Base-by-base conservation (phyloP, 2,329 filamentous ascomycete species). In the Huntiella savannae region DNA sequence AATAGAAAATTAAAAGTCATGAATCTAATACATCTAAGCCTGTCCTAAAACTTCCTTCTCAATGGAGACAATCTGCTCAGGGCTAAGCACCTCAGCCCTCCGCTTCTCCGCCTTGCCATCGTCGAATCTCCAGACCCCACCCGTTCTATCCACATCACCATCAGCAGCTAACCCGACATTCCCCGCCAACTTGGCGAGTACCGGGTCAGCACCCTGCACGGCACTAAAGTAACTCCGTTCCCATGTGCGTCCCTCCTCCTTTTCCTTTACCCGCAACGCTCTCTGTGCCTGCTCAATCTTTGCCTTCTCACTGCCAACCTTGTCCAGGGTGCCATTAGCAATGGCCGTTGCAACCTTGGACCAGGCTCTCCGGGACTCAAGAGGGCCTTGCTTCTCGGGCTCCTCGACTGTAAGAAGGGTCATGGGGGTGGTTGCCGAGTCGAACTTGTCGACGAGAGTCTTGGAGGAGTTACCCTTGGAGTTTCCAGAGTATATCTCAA, bases 201-300 rank as follows among this genome's bases (percentile, higher is more conserved):
- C 59, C 5, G 58, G 51, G 49, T 76, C 72, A 0, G 57, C 50
- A 13, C 62, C 63, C 50, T 67, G 57, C 56, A 71, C 55, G 8
- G 56, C 58, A 49, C 68, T 74, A 64, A 96, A 98, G 66, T 91
- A 96, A 46, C 80, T 72, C 40, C 86, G 72, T 56, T 86, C 73
- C 88, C 91, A 98, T 36, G 74, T 68, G 38, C 71, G 71, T 15
- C 77, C 77, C 54, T 86, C 82, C n/a, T 72, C 69, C 55, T 75
- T 75, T 60, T 95, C 87, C 56, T 75, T 68, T 58, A 74, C 73
- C 52, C 87, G 76, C 63, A 67, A 57, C 76, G 69, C 60, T 73
- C 83, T 77, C 67, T 96, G 88, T 33, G 79, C 77, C 54, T 85
- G 83, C 63, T 96, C 91, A 52, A 96, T 93, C 62, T 84, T 83